These are phyloP conservation scores for Cercospora zeina DNA, from an alignment of 2,329 filamentous ascomycete genomes.

Conservation along the genomic window DNA sequence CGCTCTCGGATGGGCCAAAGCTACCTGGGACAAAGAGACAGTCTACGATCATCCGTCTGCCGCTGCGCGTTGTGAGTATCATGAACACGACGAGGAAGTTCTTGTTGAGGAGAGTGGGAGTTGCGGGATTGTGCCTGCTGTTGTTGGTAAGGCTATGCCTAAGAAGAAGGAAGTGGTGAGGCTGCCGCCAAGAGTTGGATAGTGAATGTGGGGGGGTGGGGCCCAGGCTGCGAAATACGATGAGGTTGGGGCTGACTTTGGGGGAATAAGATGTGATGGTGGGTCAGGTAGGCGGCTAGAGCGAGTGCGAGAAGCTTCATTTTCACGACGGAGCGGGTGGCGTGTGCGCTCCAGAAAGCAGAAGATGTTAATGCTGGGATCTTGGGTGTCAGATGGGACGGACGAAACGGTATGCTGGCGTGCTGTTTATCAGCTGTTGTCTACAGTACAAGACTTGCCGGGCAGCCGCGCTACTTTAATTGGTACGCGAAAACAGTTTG, in stretches of 20 bases:
- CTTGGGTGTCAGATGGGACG: neutral
- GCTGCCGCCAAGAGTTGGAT: neutral
- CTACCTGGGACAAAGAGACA: neutral
- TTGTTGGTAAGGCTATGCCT: neutral
- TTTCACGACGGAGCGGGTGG: too few species aligned
- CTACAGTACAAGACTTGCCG: neutral
- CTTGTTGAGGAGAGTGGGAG: neutral
- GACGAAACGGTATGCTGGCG: neutral
- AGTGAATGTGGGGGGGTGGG: too few species aligned
- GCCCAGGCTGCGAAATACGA: too few species aligned
- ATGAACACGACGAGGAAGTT: conserved; percentile 23
- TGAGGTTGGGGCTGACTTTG: too few species aligned
- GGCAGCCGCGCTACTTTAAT: neutral
- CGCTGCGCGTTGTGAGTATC: conserved; percentile 11
- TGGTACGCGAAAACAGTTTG: neutral
- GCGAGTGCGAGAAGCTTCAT: too few species aligned
- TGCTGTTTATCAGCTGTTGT: neutral
- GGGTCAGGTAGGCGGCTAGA: too few species aligned
- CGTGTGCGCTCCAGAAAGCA: too few species aligned
- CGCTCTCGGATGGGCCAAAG: conserved; percentile 16
- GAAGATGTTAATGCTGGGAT: too few species aligned
- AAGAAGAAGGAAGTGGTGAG: neutral
- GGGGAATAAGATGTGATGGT: too few species aligned
- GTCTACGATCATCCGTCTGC: neutral
- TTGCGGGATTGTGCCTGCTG: neutral